These are phyloP conservation scores for Colletotrichum endophyticum DNA, from an alignment of 2,329 filamentous ascomycete species.

Conservation along the genomic window DNA sequence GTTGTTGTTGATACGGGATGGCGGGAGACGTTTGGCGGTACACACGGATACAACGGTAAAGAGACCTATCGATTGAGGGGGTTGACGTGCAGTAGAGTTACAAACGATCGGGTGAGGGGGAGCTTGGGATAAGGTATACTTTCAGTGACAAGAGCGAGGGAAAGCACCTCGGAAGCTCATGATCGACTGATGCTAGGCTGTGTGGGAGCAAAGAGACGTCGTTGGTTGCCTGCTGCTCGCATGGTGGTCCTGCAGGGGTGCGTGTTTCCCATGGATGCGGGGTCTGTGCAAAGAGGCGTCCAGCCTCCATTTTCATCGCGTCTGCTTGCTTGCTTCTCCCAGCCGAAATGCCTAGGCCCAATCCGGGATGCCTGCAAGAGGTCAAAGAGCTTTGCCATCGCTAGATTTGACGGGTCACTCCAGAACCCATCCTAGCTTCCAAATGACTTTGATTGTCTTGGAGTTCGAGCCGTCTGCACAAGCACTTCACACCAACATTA, in stretches of 20 bases:
- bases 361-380: not conserved
- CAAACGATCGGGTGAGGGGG: not conserved
- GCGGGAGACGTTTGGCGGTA: not conserved
- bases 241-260: constrained; percentile 14
- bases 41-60: not conserved
- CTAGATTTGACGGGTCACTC: not conserved
- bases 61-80: not conserved
- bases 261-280: constrained; percentile 5
- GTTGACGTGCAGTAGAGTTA: not conserved
- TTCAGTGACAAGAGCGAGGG: not conserved
- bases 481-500: not conserved
- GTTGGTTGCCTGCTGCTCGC: constrained; percentile 7
- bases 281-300: constrained; percentile 15
- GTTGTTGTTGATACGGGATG: not conserved
- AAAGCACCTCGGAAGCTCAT: constrained; percentile 22
- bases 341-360: not conserved
- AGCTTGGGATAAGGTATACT: constrained; percentile 9
- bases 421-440: not conserved
- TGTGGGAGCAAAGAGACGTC: not conserved
- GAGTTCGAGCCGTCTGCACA: not conserved
- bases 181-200: constrained; percentile 8
- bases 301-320: not conserved
- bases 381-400: not conserved
- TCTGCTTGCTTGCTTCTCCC: not conserved
- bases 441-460: not conserved